phyloP scores from a whole-genome alignment of 1,284 basidiomycete genomes.

The Cerrena zonata region DNA sequence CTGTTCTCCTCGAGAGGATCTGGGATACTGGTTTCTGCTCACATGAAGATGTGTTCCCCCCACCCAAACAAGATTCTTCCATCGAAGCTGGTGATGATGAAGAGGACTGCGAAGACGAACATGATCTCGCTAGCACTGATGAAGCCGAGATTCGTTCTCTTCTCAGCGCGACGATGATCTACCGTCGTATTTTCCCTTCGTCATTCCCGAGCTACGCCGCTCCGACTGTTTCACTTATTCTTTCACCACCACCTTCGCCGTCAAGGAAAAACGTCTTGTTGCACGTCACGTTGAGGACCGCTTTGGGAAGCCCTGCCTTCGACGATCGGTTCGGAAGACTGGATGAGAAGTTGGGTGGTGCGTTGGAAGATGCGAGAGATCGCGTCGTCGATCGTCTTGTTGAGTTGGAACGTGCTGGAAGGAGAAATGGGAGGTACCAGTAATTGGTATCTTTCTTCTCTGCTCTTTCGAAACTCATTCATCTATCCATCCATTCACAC shows the following conservation, averaged over 20 bases:
- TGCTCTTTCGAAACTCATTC: too few relatives aligned
- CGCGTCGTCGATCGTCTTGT: conserved; percentile 63
- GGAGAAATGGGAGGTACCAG: conserved; percentile 8
- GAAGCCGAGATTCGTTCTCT: conserved; percentile 45
- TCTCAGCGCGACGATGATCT: conserved; percentile 51
- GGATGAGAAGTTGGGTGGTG: conserved; percentile 26
- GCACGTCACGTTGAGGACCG: conserved; percentile 40
- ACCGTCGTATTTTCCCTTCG: conserved; percentile 51
- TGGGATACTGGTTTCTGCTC: conserved; percentile 36
- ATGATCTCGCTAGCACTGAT: conserved; percentile 28
- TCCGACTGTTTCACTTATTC: conserved; percentile 34
- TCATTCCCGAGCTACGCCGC: conserved; percentile 29
- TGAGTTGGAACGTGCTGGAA: conserved; percentile 23
- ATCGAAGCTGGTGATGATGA: conserved; percentile 8
- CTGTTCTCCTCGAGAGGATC: conserved; percentile 47
- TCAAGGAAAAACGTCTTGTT: conserved; percentile 35
- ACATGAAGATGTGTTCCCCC: conserved; percentile 24
- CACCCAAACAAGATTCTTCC: not conserved
- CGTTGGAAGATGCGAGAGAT: conserved; percentile 63
- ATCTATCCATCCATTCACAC: too few relatives aligned
- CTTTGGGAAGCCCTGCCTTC: conserved; percentile 56
- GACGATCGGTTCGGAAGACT: conserved; percentile 34
- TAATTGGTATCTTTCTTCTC: not conserved
- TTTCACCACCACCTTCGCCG: conserved; percentile 57
- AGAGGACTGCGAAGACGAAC: conserved; percentile 29